Evolutionary conservation across 176 grass and related monocot genomes (phyloP).

Genomic region (Elaeis guineensis): DNA sequence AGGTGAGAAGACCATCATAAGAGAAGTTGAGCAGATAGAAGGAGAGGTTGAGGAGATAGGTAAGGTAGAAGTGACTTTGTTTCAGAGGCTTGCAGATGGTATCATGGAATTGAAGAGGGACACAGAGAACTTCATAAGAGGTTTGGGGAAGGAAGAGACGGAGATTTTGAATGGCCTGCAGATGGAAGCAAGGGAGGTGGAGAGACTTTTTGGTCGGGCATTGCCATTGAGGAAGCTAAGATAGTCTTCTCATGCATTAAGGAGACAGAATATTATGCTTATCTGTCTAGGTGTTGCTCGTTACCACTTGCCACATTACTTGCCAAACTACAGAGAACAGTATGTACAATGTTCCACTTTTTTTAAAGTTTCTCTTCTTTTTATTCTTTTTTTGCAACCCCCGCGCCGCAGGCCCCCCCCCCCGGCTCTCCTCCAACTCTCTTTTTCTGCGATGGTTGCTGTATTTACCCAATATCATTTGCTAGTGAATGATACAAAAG

Average conservation of each 20-base stretch:
- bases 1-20: slow-evolving; percentile 69
- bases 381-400: no score
- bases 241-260: slow-evolving; percentile 18
- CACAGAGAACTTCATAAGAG: slow-evolving; percentile 58
- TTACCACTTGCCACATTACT: no score
- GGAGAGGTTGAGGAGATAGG: slow-evolving; percentile 68
- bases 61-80: slow-evolving; percentile 48
- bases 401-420: no score
- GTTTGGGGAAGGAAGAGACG: slow-evolving; percentile 83
- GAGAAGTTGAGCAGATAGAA: slow-evolving; percentile 67
- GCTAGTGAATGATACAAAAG: no score
- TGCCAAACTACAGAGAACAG: no score
- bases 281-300: no score
- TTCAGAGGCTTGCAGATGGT: slow-evolving; percentile 56
- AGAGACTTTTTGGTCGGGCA: slow-evolving; percentile 60
- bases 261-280: no score
- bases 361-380: no score
- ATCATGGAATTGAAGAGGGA: slow-evolving; percentile 55
- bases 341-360: no score
- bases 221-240: slow-evolving; percentile 83
- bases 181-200: slow-evolving; percentile 77
- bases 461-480: no score
- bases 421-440: no score
- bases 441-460: no score
- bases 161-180: slow-evolving; percentile 76